Evolutionary conservation across 2,329 filamentous ascomycete genomes (phyloP).

Genomic region (Taxawa tesnikishii): DNA sequence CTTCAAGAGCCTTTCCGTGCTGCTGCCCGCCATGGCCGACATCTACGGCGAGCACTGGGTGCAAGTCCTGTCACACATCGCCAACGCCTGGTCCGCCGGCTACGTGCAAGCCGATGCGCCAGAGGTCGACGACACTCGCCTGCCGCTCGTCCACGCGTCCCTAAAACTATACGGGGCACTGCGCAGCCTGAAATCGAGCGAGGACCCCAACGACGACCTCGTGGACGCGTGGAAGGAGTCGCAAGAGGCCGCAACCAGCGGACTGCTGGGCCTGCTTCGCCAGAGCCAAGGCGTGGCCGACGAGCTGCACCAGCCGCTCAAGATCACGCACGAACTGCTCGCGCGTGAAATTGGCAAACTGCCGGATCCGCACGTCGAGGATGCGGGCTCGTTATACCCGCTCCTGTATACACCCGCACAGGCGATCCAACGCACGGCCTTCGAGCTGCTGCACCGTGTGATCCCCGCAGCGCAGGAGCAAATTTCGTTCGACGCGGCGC

Average conservation of each 20-base stretch:
- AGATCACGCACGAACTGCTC: slow-evolving; percentile 64
- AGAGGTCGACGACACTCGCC: slow-evolving; percentile 10
- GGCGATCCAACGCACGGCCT: slow-evolving; percentile 68
- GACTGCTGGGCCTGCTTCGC: slow-evolving; percentile 53
- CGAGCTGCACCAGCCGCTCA: slow-evolving; percentile 51
- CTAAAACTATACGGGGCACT: slow-evolving; percentile 58
- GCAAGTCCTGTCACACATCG: slow-evolving; percentile 24
- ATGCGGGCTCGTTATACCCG: slow-evolving; percentile 58
- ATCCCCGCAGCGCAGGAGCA: slow-evolving; percentile 70
- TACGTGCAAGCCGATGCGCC: slow-evolving; percentile 1
- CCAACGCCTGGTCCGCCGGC: slow-evolving; percentile 19
- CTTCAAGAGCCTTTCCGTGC: slow-evolving; percentile 38
- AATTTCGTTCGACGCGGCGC: slow-evolving; percentile 61
- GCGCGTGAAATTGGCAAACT: slow-evolving; percentile 56
- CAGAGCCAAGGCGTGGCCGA: slow-evolving; percentile 31
- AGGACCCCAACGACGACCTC: slow-evolving; percentile 76
- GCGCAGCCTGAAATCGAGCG: slow-evolving; percentile 38
- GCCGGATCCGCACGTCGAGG: slow-evolving; percentile 47
- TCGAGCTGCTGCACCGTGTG: slow-evolving; percentile 65
- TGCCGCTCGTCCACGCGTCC: slow-evolving; percentile 50
- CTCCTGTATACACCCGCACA: slow-evolving; percentile 65
- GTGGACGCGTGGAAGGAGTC: slow-evolving; percentile 57
- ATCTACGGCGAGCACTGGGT: slow-evolving; percentile 88
- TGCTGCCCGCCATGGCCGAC: slow-evolving; percentile 64
- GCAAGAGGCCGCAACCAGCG: slow-evolving; percentile 41